phyloP scores from a whole-genome alignment of 2,329 filamentous ascomycete genomes.

The Rutstroemia sp. region DNA sequence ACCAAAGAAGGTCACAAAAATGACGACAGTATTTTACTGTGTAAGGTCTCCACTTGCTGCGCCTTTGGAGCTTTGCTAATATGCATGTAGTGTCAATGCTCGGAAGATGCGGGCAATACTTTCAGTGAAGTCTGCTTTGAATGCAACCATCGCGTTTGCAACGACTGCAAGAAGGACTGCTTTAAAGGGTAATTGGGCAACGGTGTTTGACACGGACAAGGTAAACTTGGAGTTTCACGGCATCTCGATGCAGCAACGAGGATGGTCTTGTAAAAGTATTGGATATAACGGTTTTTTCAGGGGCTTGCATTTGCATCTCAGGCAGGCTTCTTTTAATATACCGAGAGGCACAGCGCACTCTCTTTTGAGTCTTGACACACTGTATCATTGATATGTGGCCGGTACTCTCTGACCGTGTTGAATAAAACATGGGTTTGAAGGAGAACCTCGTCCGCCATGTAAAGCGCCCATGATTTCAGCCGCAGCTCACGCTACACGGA shows the following conservation, averaged over 20 bases:
- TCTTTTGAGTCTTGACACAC: not conserved
- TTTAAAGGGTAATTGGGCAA: not conserved
- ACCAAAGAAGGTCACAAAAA: constrained; percentile 9
- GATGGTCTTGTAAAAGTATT: constrained; percentile 3
- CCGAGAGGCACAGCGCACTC: not conserved
- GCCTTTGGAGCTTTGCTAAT: not conserved
- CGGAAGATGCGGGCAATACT: constrained; percentile 14
- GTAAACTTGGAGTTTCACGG: not conserved
- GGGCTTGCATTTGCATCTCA: not conserved
- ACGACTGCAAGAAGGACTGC: constrained; percentile 7
- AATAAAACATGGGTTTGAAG: not conserved
- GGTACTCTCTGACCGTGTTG: not conserved
- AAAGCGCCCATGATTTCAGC: not conserved
- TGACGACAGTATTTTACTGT: constrained; percentile 13
- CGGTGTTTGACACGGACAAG: not conserved
- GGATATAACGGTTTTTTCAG: not conserved
- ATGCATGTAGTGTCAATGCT: constrained; percentile 19
- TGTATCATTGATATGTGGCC: not conserved
- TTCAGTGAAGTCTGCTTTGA: constrained; percentile 13
- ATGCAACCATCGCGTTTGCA: constrained; percentile 15
- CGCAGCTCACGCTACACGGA: not conserved
- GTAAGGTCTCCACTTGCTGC: constrained; percentile 11
- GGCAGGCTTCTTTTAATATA: not conserved
- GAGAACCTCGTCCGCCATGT: not conserved
- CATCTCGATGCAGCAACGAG: not conserved